Evolutionary conservation across 2,329 filamentous ascomycete genomes (phyloP).

Genomic region (Aspergillus calidoustus): DNA sequence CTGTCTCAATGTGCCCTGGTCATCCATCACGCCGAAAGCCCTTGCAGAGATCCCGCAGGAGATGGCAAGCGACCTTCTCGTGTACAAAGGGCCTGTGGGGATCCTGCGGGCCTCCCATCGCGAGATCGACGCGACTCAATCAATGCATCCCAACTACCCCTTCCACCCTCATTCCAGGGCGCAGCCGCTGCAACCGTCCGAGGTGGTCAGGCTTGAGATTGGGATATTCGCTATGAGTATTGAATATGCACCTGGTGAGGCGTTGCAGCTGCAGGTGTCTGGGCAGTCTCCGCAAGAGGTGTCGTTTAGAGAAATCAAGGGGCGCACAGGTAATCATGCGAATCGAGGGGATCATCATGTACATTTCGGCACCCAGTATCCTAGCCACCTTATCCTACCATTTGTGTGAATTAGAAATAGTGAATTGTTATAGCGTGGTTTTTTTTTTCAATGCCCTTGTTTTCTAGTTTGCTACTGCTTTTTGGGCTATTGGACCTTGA

Average conservation of each 20-base stretch:
- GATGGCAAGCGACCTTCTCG: neutral
- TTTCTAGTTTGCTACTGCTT: no score
- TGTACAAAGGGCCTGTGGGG: conserved; percentile 7
- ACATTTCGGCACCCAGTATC: neutral
- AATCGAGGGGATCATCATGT: neutral
- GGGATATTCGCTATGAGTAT: conserved; percentile 14
- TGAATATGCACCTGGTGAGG: conserved; percentile 17
- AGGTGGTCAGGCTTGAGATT: conserved; percentile 14
- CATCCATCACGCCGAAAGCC: neutral
- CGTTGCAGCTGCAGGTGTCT: conserved; percentile 11
- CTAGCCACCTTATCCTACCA: neutral
- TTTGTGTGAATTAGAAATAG: no score
- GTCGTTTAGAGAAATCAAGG: neutral
- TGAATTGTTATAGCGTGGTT: no score
- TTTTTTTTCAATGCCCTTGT: no score
- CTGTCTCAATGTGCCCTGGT: conserved; percentile 1
- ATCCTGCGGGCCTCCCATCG: conserved; percentile 16
- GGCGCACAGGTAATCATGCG: no score
- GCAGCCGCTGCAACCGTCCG: neutral
- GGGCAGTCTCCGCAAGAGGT: neutral
- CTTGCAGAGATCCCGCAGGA: conserved; percentile 8
- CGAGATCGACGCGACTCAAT: conserved; percentile 2
- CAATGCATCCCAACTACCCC: conserved; percentile 15
- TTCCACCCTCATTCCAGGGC: conserved; percentile 13
- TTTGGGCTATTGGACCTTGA: no score